Conservation (phyloP, 148 eudicot species). For the Bassia scoparia region DNA sequence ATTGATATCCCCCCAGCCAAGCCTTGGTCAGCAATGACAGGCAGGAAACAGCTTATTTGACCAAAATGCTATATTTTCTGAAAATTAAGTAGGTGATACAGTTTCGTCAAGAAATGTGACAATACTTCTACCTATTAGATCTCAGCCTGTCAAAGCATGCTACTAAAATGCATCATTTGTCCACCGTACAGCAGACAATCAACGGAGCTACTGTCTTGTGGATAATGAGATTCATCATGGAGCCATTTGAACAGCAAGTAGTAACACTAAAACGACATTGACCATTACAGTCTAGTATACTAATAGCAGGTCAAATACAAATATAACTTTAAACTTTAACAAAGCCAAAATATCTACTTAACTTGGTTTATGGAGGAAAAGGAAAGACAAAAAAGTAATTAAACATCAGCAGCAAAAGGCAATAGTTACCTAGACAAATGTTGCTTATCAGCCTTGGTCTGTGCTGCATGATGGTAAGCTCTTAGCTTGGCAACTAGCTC, state of each 20-base stretch:
- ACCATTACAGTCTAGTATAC: background rate
- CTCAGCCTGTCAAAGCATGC: background rate
- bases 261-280: background rate
- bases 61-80: background rate
- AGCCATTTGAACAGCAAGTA: background rate
- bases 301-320: background rate
- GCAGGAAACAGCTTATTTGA: background rate
- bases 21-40: background rate
- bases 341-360: background rate
- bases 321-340: background rate
- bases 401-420: background rate
- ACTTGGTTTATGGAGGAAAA: background rate
- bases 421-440: constrained; percentile 80
- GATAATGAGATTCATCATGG: background rate
- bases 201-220: background rate
- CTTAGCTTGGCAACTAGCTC: constrained; percentile 86
- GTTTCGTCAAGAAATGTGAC: background rate
- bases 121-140: background rate
- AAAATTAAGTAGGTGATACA: background rate
- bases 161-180: background rate
- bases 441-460: constrained; percentile 86
- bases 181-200: too few relatives aligned
- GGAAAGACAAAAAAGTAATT: background rate
- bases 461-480: constrained; percentile 86
- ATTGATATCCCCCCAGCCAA: background rate